phyloP scores from a whole-genome alignment of 2,329 filamentous ascomycete species.

The Nigrospora oryzae region DNA sequence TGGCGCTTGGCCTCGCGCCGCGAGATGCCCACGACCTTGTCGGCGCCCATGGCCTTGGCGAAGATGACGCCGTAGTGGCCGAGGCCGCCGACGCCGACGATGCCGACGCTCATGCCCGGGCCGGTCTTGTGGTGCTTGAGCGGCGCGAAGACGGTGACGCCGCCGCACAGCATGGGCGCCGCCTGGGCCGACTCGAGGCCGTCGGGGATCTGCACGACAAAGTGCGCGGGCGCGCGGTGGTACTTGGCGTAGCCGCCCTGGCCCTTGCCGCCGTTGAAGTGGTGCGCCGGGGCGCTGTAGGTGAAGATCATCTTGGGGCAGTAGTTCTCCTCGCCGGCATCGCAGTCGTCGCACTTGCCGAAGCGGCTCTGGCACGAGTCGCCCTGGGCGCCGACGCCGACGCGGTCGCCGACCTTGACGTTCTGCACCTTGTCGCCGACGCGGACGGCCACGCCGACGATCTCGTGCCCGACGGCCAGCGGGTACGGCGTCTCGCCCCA shows the following conservation, averaged over 20 bases:
- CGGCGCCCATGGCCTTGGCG: constrained; percentile 53
- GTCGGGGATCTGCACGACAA: constrained; percentile 32
- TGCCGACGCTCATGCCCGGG: constrained; percentile 54
- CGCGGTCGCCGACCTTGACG: constrained; percentile 43
- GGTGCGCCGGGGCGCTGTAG: constrained; percentile 27
- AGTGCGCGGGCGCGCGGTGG: constrained; percentile 19
- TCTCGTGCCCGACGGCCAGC: constrained; percentile 38
- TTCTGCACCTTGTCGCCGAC: constrained; percentile 24
- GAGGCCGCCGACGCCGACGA: constrained; percentile 55
- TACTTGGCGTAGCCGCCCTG: constrained; percentile 38
- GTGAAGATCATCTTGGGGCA: constrained; percentile 25
- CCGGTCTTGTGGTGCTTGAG: constrained; percentile 50
- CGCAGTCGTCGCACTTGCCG: constrained; percentile 13
- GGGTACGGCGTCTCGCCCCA: constrained; percentile 12
- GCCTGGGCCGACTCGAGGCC: constrained; percentile 21
- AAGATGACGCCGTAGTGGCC: constrained; percentile 59
- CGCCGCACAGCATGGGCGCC: constrained; percentile 58
- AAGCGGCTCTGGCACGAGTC: constrained; percentile 27
- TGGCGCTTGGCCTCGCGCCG: constrained; percentile 35
- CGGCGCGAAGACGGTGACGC: constrained; percentile 54
- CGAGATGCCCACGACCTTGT: constrained; percentile 45
- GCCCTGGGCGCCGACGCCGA: constrained; percentile 40
- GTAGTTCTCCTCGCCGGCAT: constrained; percentile 12
- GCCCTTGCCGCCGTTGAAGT: constrained; percentile 38
- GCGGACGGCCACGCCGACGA: constrained; percentile 33